phyloP scores from a whole-genome alignment of 345 rosid genomes.

The Diplotaxis tenuifolia region DNA sequence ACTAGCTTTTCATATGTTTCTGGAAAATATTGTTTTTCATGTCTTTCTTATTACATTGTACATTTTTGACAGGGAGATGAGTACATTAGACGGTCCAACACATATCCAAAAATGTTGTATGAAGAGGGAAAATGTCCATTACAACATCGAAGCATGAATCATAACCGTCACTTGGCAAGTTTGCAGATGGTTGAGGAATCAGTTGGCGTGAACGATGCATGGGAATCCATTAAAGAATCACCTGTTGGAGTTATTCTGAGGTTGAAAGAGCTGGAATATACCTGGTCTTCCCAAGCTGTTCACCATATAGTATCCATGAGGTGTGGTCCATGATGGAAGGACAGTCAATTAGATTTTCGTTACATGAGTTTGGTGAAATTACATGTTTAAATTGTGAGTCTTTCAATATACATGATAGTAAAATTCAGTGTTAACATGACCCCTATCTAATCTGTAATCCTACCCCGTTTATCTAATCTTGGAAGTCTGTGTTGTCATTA shows the following conservation, averaged over 20 bases:
- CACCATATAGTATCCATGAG: neutral
- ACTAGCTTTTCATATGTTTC: neutral
- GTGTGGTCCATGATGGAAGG: too few species aligned
- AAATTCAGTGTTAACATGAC: too few species aligned
- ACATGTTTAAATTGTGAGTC: too few species aligned
- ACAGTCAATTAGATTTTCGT: too few species aligned
- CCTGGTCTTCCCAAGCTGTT: neutral
- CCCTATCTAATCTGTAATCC: too few species aligned
- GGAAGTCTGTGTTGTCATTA: too few species aligned
- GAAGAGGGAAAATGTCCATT: neutral
- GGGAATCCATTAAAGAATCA: neutral
- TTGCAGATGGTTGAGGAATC: neutral
- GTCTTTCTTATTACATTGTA: neutral
- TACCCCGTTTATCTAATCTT: too few species aligned
- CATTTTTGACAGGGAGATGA: neutral
- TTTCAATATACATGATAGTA: too few species aligned
- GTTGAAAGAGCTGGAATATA: neutral
- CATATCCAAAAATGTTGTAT: neutral
- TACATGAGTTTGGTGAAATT: too few species aligned
- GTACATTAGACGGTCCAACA: neutral
- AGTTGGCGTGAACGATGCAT: neutral
- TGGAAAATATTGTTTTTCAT: neutral
- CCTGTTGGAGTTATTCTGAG: neutral
- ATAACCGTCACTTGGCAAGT: neutral
- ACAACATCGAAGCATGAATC: neutral